Evolutionary conservation across 805 yeast species (phyloP), one percentile per base, ranked within the genome.

Genomic region (Cyberlindnera maclurae): DNA sequence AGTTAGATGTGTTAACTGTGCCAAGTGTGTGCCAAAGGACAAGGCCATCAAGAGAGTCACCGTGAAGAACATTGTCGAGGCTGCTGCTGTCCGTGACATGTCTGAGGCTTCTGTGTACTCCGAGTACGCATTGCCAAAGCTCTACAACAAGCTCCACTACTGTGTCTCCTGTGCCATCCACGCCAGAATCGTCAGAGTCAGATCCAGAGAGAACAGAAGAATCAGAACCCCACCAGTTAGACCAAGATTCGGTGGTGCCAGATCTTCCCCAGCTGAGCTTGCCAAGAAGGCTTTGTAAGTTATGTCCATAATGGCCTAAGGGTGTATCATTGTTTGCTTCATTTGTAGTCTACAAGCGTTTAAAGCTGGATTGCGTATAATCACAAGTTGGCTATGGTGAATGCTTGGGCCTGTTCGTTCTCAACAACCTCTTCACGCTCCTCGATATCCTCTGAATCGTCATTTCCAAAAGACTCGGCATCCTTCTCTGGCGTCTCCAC

Each of bases 11-110:
- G 84, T 88, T 68, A 93, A 93, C 96, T 93, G 99, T 77, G 84
- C 96, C 64, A 87, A 95, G 75, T 86, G 95, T 79, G 96, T 93
- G 64, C 97, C 98, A 70, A 93, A 93, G 85, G 99, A 93, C 73
- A 93, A 93, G 84, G 97, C 98, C 73, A 93, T 93, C 86, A 93
- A 93, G 93, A 87, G 99, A 79, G 95, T 93, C 81, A 88, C 96
- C 73, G 82, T 93, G 85, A 86, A 97, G 80, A 93, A 93, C 95
- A 93, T 93, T 90, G 99, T 93, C 63, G 99, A 93, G 81, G 93
- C 96, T 61, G 98, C 98, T 70, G 93, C 98, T 65, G 95, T 93
- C 68, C 89, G 99, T 82, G 99, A 93, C 75, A 79, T 93, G 73
- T 85, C 96, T 62, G 99, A 93, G 77, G 98, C 98, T 63, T 89